Conservation (phyloP, 768 basidiomycete genomes). For the Ramaria rubella region DNA sequence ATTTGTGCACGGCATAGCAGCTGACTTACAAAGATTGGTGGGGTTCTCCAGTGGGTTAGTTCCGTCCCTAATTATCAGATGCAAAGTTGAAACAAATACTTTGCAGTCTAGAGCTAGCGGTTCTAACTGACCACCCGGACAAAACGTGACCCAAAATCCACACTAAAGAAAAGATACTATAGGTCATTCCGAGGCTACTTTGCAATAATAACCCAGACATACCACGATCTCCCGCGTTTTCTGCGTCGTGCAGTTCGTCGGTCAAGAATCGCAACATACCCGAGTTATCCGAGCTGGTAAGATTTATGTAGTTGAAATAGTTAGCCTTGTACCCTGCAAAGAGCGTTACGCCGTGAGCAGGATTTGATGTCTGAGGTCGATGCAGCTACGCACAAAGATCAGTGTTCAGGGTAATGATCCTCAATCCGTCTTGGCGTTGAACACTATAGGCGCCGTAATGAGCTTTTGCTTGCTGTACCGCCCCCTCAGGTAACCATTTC, state of each 20-base stretch:
- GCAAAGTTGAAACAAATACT: not conserved
- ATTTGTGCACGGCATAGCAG: not conserved
- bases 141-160: constrained; percentile 53
- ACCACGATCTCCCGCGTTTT: constrained; percentile 71
- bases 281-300: constrained; percentile 59
- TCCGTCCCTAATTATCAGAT: constrained; percentile 40
- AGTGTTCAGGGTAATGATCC: constrained; percentile 70
- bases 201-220: constrained; percentile 13
- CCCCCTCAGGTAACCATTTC: constrained; percentile 56
- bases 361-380: constrained; percentile 1
- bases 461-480: constrained; percentile 48
- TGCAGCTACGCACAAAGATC: constrained; percentile 49
- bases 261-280: constrained; percentile 76
- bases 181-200: not conserved
- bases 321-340: constrained; percentile 42
- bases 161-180: constrained; percentile 21
- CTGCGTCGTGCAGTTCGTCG: constrained; percentile 70
- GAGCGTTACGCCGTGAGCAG: not conserved
- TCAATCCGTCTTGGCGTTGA: constrained; percentile 54
- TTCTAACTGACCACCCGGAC: constrained; percentile 40
- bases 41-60: constrained; percentile 56
- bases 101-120: not conserved
- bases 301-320: constrained; percentile 72
- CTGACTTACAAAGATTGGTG: constrained; percentile 58
- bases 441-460: constrained; percentile 76